phyloP scores from a whole-genome alignment of 331 rosid species.

The Cydonia oblonga region DNA sequence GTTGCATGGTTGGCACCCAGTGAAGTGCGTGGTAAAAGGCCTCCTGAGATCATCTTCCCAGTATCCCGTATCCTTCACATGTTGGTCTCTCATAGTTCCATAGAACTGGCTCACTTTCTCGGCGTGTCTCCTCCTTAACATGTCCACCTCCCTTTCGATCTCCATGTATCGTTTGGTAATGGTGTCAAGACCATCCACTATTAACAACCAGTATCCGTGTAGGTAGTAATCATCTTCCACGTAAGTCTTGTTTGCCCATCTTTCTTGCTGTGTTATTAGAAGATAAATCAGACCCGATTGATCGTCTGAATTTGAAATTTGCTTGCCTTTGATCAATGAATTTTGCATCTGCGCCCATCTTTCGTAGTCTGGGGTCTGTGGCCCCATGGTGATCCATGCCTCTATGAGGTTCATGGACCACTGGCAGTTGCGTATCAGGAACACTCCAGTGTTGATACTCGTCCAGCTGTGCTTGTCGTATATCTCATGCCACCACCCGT shows the following conservation, averaged over 20 bases:
- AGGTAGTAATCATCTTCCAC: constrained; percentile 49
- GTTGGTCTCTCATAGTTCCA: constrained; percentile 32
- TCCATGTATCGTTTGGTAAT: constrained; percentile 23
- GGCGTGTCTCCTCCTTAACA: constrained; percentile 53
- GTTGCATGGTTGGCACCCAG: constrained; percentile 72
- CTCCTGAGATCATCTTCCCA: constrained; percentile 44
- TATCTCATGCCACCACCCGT: constrained; percentile 58
- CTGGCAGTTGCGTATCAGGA: constrained; percentile 67
- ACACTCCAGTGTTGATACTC: constrained; percentile 66
- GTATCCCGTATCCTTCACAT: constrained; percentile 29
- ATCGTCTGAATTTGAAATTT: constrained; percentile 67
- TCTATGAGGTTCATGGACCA: constrained; percentile 73
- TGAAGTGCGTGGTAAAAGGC: constrained; percentile 74
- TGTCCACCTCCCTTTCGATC: constrained; percentile 20
- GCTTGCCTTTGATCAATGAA: constrained; percentile 47
- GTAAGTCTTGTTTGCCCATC: constrained; percentile 54
- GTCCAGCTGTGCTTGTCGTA: constrained; percentile 59
- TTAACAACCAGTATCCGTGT: constrained; percentile 67
- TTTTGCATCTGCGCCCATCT: constrained; percentile 39
- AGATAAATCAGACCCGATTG: constrained; percentile 68
- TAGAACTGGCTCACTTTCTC: constrained; percentile 54
- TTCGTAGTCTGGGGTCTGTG: constrained; percentile 45
- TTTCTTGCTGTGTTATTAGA: constrained; percentile 31
- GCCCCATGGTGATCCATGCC: constrained; percentile 75
- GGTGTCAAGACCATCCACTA: constrained; percentile 24